Conservation (phyloP, 768 basidiomycete species). For the Imleria badia region DNA sequence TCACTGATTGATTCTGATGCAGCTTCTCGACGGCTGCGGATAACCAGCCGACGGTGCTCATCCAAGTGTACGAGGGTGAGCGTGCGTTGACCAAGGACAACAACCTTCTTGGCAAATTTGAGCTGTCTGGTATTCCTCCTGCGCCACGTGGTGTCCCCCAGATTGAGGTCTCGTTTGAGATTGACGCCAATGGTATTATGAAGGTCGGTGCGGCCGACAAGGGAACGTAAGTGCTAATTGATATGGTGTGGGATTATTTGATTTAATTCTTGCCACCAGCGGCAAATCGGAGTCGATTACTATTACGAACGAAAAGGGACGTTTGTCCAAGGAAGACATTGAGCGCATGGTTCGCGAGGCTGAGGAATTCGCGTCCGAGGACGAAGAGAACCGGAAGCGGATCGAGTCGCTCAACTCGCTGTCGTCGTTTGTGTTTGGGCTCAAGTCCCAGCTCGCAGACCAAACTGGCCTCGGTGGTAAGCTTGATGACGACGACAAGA, state of each 20-base stretch:
- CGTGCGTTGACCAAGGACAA: constrained; percentile 98
- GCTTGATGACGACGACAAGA: constrained; percentile 77
- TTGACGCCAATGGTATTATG: constrained; percentile 95
- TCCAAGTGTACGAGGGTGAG: constrained; percentile 98
- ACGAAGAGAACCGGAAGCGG: constrained; percentile 75
- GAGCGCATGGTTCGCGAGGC: constrained; percentile 96
- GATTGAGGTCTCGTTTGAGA: constrained; percentile 95
- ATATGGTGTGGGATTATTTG: not conserved
- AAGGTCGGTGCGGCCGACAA: constrained; percentile 91
- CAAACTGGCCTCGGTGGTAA: constrained; percentile 91
- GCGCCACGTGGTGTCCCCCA: constrained; percentile 97
- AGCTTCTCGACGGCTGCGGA: constrained; percentile 83
- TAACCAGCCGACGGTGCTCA: constrained; percentile 92
- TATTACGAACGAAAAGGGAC: constrained; percentile 95
- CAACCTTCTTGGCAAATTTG: constrained; percentile 97
- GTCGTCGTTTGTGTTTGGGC: constrained; percentile 79
- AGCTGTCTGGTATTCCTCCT: constrained; percentile 89
- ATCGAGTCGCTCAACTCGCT: constrained; percentile 84
- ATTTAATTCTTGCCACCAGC: constrained; percentile 31
- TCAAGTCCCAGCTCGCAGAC: constrained; percentile 86
- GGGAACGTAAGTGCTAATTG: constrained; percentile 65
- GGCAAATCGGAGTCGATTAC: constrained; percentile 89
- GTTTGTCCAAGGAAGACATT: constrained; percentile 85
- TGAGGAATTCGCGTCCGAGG: constrained; percentile 84
- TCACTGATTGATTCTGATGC: not conserved